Evolutionary conservation across 345 rosid species (phyloP), one percentile per base, ranked within the genome.

Genomic region (Euphorbia lathyris): DNA sequence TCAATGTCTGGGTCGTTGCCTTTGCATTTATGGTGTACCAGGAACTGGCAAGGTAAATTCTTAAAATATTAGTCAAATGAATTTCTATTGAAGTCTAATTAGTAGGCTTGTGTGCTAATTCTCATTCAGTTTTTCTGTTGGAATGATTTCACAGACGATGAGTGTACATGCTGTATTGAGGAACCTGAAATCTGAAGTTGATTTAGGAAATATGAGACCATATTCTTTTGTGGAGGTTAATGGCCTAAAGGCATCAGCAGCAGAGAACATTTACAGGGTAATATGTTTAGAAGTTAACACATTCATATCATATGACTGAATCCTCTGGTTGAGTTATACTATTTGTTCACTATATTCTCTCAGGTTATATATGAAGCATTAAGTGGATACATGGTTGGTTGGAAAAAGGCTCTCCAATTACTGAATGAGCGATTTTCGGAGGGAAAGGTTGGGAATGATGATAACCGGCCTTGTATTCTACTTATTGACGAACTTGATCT

Each of bases 401-500:
- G 98, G 98, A 94, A 90, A 81, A 94, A 92, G 83, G 99, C 97
- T 76, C 81, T 92, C 36, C 90, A 83, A 13, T 83, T 86, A 42
- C 77, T 92, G 68, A 95, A 86, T 77, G 97, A 87, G 58, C 79
- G 97, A 67, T 94, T 94, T 82, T 81, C 92, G 58, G 86, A 82
- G 64, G 92, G 96, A 52, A 88, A 83, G 70, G 72, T 73, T 70
- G 82, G 86, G 56, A 88, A 81, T 72, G 90, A 78, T 29, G 90
- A 88, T 26, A 89, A 84, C 45, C 80, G 76, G 50, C 98, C 97
- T 58, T 91, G 96, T 76, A 88, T 95, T 76, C 87, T 94, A 68
- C 96, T 94, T 48, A 95, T 95, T 27, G 99, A 95, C 79, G 99
- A 95, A 70, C 97, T 95, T 63, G 99, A 95, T 83, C 92, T 92